These are phyloP conservation scores for Oenanthe javanica DNA, from an alignment of 140 eudicot genomes.

Conservation along the genomic window DNA sequence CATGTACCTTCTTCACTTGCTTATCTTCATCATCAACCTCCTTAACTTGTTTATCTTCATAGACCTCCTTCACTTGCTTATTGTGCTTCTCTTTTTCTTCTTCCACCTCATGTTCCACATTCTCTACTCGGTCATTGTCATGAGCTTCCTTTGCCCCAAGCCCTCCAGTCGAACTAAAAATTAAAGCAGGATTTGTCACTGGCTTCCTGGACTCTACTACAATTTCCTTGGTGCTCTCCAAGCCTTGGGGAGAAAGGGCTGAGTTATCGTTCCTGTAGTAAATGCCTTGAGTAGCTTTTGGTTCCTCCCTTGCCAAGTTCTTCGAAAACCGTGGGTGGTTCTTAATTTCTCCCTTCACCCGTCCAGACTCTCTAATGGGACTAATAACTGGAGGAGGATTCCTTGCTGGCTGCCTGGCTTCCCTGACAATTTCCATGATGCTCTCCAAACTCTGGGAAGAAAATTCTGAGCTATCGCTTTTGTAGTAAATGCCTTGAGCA, in stretches of 20 bases:
- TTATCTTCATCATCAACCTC: conserved; percentile 14
- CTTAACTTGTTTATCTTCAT: conserved; percentile 64
- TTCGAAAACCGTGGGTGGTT: conserved; percentile 79
- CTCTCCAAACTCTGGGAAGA: conserved; percentile 71
- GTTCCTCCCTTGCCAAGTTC: conserved; percentile 69
- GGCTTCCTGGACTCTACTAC: conserved; percentile 48
- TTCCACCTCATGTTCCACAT: conserved; percentile 37
- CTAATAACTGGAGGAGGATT: conserved; percentile 59
- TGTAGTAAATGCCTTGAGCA: conserved; percentile 52
- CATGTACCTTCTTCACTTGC: neutral
- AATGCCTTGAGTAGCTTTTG: conserved; percentile 52
- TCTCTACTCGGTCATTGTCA: conserved; percentile 33
- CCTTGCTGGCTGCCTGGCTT: conserved; percentile 31
- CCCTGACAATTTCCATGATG: conserved; percentile 68
- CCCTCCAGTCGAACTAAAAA: neutral
- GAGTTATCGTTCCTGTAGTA: conserved; percentile 20
- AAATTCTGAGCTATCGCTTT: conserved; percentile 15
- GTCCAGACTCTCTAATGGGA: conserved; percentile 54
- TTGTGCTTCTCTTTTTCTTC: conserved; percentile 31
- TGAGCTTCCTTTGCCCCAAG: conserved; percentile 35
- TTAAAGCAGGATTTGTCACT: neutral
- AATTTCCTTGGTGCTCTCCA: conserved; percentile 64
- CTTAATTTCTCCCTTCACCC: conserved; percentile 70
- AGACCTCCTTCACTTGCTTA: conserved; percentile 61
- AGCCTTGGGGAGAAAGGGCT: conserved; percentile 56